Evolutionary conservation across 2,329 filamentous ascomycete genomes (phyloP).

Genomic region (Sclerotiophoma versabilis): DNA sequence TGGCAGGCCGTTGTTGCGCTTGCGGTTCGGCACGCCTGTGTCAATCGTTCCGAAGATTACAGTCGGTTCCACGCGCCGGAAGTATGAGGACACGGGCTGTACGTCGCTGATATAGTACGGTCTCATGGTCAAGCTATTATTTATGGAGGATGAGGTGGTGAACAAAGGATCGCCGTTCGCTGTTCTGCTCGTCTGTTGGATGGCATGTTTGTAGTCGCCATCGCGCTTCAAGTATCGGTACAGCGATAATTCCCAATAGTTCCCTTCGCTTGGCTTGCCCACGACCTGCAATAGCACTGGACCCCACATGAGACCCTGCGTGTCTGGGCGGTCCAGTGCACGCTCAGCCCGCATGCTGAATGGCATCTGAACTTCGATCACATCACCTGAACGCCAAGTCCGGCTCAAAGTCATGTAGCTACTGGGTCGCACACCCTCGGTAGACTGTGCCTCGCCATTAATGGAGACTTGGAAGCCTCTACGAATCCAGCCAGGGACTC

Average conservation of each 20-base stretch:
- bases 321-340: constrained; percentile 2
- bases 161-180: neutral
- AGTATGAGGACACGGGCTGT: neutral
- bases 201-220: neutral
- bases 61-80: neutral
- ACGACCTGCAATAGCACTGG: neutral
- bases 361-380: neutral
- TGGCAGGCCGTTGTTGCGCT: neutral
- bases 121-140: neutral
- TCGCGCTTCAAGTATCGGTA: neutral
- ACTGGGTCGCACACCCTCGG: neutral
- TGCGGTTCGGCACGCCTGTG: neutral
- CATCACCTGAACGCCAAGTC: neutral
- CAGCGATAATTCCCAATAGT: constrained; percentile 1
- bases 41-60: neutral
- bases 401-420: neutral
- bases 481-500: neutral
- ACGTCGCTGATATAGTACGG: constrained; percentile 8
- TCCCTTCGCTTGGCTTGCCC: neutral
- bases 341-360: neutral
- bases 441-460: neutral
- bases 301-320: constrained; percentile 5
- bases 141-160: neutral
- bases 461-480: neutral
- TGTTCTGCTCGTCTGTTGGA: neutral